A percentile compares a stretch with the other conserved stretches of the same genome.
These are phyloP conservation scores for Kurtzmaniella quercitrusa DNA, from an alignment of 1,139 yeast species.

Conservation along the genomic window DNA sequence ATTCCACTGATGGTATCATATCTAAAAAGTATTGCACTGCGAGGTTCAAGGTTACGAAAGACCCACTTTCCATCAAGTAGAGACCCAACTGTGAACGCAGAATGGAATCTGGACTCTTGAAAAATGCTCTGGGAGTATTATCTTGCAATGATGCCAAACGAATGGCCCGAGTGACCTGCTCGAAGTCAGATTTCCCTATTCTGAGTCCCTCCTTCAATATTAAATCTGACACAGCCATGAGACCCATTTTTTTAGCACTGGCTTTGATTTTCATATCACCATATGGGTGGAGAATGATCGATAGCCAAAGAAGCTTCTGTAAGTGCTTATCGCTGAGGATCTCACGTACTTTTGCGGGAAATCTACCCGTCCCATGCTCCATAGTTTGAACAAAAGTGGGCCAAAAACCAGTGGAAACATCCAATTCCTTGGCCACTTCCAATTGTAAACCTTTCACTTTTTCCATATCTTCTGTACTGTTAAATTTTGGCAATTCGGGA, in stretches of 20 bases:
- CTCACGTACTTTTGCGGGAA: constrained; percentile 2
- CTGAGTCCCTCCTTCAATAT: constrained; percentile 70
- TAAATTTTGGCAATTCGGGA: constrained; percentile 18
- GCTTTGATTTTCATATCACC: constrained; percentile 28
- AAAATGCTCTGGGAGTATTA: constrained; percentile 12
- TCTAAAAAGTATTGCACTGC: constrained; percentile 29
- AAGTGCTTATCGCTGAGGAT: constrained; percentile 14
- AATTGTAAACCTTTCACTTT: constrained; percentile 4
- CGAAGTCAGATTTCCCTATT: constrained; percentile 55
- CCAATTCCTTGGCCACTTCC: constrained; percentile 8
- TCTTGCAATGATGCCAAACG: constrained; percentile 13
- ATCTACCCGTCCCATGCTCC: background rate
- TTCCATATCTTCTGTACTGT: constrained; percentile 7
- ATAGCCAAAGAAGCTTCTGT: constrained; percentile 42
- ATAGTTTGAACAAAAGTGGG: background rate
- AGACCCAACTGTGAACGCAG: constrained; percentile 60
- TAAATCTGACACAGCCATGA: constrained; percentile 24
- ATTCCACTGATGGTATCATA: constrained; percentile 11
- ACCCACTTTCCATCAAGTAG: constrained; percentile 51
- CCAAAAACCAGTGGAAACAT: constrained; percentile 1
- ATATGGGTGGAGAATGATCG: constrained; percentile 49
- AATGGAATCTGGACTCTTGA: constrained; percentile 19
- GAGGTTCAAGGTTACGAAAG: constrained; percentile 45
- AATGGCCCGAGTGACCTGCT: constrained; percentile 40
- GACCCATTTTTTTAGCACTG: constrained; percentile 30